Evolutionary conservation across 805 yeast genomes (phyloP).

Genomic region (Pichia pseudocactophila): DNA sequence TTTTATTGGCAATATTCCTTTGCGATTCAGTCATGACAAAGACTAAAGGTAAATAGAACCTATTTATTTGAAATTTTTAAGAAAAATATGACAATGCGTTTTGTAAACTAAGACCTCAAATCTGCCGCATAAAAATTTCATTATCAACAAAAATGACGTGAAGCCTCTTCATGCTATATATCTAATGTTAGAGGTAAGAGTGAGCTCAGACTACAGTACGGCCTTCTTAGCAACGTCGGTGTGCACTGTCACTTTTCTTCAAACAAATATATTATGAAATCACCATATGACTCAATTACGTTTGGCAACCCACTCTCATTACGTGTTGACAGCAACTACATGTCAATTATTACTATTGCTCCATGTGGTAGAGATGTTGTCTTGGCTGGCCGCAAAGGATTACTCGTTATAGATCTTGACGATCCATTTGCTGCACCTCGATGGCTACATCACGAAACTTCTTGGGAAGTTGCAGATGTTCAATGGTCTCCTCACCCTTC

Average conservation of each 20-base stretch:
- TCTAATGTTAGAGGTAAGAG: no score
- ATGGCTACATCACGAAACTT: conserved; percentile 83
- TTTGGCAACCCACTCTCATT: conserved; percentile 77
- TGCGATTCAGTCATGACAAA: no score
- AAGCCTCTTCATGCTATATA: no score
- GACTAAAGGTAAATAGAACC: no score
- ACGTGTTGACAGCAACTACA: conserved; percentile 89
- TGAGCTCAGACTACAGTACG: no score
- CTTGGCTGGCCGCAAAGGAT: conserved; percentile 75
- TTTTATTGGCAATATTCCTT: background rate
- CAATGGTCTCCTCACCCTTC: conserved; percentile 94
- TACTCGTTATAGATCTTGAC: conserved; percentile 84
- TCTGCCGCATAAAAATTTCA: no score
- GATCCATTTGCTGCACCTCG: conserved; percentile 95
- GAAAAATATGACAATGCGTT: no score
- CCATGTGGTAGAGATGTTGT: conserved; percentile 93
- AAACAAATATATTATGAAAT: conserved; percentile 7
- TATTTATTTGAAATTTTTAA: no score
- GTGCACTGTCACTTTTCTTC: background rate
- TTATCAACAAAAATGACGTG: no score
- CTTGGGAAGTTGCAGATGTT: conserved; percentile 98
- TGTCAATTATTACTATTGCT: conserved; percentile 68
- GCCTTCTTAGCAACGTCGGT: no score
- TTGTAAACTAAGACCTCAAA: no score
- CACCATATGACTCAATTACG: conserved; percentile 41